These are phyloP conservation scores for Monosporozyma siamensis DNA, from an alignment of 805 yeast species.

Conservation along the genomic window DNA sequence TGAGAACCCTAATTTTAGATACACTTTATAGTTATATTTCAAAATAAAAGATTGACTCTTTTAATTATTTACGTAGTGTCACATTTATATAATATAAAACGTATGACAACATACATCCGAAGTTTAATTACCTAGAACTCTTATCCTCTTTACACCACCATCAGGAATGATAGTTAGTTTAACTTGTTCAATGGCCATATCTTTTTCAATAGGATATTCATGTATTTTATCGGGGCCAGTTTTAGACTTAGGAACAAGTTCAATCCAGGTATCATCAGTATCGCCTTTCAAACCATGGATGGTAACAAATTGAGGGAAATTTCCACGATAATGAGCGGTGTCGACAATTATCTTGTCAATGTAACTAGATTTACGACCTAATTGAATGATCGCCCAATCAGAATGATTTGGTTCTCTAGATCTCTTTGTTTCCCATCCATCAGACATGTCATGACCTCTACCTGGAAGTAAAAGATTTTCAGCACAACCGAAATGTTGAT, in stretches of 20 bases:
- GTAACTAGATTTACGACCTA: conserved; percentile 53
- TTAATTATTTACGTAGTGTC: too few species aligned
- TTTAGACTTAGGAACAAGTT: conserved; percentile 55
- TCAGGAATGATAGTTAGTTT: conserved; percentile 83
- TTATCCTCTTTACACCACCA: conserved; percentile 89
- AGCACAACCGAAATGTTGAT: conserved; percentile 91
- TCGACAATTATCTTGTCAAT: conserved; percentile 62
- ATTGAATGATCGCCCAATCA: conserved; percentile 83
- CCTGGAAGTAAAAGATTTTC: conserved; percentile 88
- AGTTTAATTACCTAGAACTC: conserved; percentile 61
- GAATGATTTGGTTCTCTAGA: conserved; percentile 75
- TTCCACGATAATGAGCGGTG: conserved; percentile 91
- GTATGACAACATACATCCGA: too few species aligned
- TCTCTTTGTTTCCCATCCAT: conserved; percentile 96
- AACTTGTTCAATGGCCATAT: conserved; percentile 53
- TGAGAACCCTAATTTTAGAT: conserved; percentile 37
- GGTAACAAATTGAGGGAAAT: conserved; percentile 75
- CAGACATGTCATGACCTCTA: conserved; percentile 92
- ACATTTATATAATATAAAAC: too few species aligned
- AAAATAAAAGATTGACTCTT: too few species aligned
- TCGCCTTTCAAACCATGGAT: conserved; percentile 49
- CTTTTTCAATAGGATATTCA: conserved; percentile 31
- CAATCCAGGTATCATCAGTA: conserved; percentile 49
- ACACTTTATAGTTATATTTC: too few species aligned
- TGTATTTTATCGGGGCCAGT: conserved; percentile 85